Evolutionary conservation across 2,329 filamentous ascomycete genomes (phyloP), one percentile per base, ranked within the genome.

Genomic region (Hypoxylon rubiginosum): DNA sequence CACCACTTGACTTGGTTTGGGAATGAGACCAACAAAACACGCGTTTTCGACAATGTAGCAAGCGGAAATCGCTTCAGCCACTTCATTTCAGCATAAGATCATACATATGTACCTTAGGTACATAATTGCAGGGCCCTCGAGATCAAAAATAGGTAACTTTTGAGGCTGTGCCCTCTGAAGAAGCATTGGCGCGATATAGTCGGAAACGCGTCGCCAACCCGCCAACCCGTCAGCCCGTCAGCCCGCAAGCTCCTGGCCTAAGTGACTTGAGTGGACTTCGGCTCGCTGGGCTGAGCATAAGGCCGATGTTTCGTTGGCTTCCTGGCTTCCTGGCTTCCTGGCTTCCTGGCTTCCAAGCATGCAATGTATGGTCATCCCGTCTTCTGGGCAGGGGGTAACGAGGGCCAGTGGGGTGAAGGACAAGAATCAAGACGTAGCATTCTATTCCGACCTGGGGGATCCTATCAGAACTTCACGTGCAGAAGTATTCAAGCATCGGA

Each of bases 351-450:
- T 39, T 15, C 36, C 13, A n/a, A n/a, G 39, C 39, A 17, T 43
- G 39, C 39, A 43, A 59, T n/a, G 58, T 58, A 67, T 56, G 62
- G 65, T 50, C 61, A 68, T 62, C 54, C 65, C 65, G 65, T 56
- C 58, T 49, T 49, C 17, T 21, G 6, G 26, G 53, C 65, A 58
- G 49, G 58, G 50, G 53, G 30, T 15, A n/a, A 43, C 6, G 28
- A 15, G 53, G 50, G 19, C 58, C 65, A 68, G 62, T 65, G 58
- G 55, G 60, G 57, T 24, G 52, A 50, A 66, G 50, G 61, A 60
- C 62, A 67, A 50, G 57, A 71, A 71, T 68, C 54, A 65, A 57
- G 34, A 62, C 26, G 65, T 68, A 64, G 61, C 67, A 66, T 66
- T 66, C 45, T 48, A 24, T 57, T 39, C 54, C 57, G 56, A 56